Percentiles rank a stretch among this genome's conserved stretches.
Conservation (phyloP, 768 basidiomycete genomes). For the Coprinopsis marcescibilis region DNA sequence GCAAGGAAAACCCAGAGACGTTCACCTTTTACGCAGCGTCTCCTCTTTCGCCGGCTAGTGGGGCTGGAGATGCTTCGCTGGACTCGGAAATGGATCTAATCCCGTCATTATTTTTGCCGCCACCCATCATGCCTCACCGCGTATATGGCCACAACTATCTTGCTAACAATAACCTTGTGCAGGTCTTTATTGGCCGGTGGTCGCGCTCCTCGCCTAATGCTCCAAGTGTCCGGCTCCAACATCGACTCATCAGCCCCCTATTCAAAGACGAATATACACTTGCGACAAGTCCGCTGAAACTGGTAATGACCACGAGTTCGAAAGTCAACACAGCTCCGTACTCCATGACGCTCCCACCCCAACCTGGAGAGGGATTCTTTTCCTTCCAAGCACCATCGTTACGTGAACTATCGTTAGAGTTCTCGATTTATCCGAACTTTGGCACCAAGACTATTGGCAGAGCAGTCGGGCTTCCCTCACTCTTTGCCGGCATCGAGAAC, state of each 20-base stretch:
- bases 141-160: conserved; percentile 97
- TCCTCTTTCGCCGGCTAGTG: conserved; percentile 36
- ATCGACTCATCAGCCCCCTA: conserved; percentile 65
- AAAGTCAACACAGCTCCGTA: conserved; percentile 86
- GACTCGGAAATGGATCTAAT: conserved; percentile 86
- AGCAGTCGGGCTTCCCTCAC: conserved; percentile 76
- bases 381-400: conserved; percentile 81
- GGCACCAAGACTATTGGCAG: conserved; percentile 95
- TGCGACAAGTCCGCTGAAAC: conserved; percentile 80
- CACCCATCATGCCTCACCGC: conserved; percentile 96
- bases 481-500: conserved; percentile 55
- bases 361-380: conserved; percentile 65
- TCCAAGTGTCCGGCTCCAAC: conserved; percentile 60
- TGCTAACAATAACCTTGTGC: conserved; percentile 79
- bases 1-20: conserved; percentile 24
- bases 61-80: conserved; percentile 21
- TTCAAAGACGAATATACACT: conserved; percentile 62
- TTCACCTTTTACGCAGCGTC: conserved; percentile 18
- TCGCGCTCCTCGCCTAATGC: conserved; percentile 30
- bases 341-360: conserved; percentile 80
- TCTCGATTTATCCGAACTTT: conserved; percentile 96
- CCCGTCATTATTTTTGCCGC: conserved; percentile 90
- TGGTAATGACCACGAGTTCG: conserved; percentile 89
- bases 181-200: conserved; percentile 76
- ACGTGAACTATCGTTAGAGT: conserved; percentile 73